Conservation (phyloP, 768 basidiomycete genomes). For the Tylopilus plumbeoviolaceoides region DNA sequence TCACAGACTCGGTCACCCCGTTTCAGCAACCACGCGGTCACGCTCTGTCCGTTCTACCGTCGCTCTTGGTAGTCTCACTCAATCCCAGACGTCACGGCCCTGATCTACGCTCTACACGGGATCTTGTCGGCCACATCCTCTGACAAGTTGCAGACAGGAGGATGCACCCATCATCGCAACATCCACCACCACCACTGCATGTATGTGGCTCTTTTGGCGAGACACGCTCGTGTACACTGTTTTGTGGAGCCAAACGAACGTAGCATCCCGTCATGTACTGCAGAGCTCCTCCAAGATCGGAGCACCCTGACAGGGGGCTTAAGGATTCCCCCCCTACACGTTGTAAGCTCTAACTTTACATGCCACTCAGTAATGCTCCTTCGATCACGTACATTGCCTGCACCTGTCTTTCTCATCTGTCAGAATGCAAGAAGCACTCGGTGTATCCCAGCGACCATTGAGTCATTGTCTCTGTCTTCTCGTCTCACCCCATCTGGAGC, state of each 20-base stretch:
- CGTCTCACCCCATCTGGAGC: neutral
- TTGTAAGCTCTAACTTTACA: conserved; percentile 5
- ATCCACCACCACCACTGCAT: neutral
- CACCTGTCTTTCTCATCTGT: conserved; percentile 4
- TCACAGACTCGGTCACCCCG: neutral
- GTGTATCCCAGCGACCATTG: no score
- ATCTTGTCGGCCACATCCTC: neutral
- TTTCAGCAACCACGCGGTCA: neutral
- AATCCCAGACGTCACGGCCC: conserved; percentile 11
- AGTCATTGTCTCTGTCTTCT: neutral
- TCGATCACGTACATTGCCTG: conserved; percentile 3
- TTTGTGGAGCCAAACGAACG: neutral
- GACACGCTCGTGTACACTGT: neutral
- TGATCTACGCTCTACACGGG: conserved; percentile 10
- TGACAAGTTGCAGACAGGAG: neutral
- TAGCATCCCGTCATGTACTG: conserved; percentile 1
- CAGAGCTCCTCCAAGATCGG: neutral
- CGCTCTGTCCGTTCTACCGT: neutral
- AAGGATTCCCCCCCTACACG: conserved; percentile 15
- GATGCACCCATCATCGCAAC: neutral
- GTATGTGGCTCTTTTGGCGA: neutral
- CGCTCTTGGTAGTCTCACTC: neutral
- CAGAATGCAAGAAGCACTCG: conserved; percentile 11
- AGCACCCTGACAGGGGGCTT: neutral
- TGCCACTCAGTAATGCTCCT: neutral